Percentiles rank a stretch among this genome's conserved stretches.
phyloP scores from a whole-genome alignment of 495 filamentous ascomycete genomes.

The Lentithecium fluviatile region DNA sequence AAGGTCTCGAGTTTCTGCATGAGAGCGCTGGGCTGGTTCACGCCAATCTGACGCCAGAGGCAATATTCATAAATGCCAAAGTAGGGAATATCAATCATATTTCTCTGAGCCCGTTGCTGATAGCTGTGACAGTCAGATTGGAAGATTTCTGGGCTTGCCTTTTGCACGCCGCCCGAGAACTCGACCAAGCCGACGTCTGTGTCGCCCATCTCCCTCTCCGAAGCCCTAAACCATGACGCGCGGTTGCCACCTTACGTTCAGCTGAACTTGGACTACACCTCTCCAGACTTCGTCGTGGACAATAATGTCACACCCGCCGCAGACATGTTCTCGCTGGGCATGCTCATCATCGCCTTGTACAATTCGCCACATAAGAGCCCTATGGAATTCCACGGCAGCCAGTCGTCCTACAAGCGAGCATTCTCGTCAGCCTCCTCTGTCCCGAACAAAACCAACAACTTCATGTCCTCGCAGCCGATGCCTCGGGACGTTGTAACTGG shows the following conservation, averaged over 20 bases:
- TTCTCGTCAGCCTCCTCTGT: slow-evolving; percentile 72
- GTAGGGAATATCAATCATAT: slow-evolving; percentile 45
- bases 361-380: slow-evolving; percentile 90
- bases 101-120: slow-evolving; percentile 16
- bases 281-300: slow-evolving; percentile 90
- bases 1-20: slow-evolving; percentile 93
- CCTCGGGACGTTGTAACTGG: slow-evolving; percentile 72
- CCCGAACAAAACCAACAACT: slow-evolving; percentile 78
- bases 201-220: slow-evolving; percentile 73
- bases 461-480: slow-evolving; percentile 71
- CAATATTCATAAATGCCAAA: slow-evolving; percentile 93
- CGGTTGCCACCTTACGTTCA: slow-evolving; percentile 80
- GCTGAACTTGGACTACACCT: slow-evolving; percentile 86
- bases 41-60: slow-evolving; percentile 90
- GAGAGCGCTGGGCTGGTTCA: slow-evolving; percentile 94
- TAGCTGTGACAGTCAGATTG: slow-evolving; percentile 72
- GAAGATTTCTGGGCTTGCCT: slow-evolving; percentile 94
- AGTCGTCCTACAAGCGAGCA: slow-evolving; percentile 77
- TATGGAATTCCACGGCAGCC: slow-evolving; percentile 72
- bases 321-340: slow-evolving; percentile 90
- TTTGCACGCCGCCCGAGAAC: slow-evolving; percentile 72
- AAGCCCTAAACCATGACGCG: slow-evolving; percentile 82
- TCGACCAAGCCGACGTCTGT: slow-evolving; percentile 68
- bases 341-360: slow-evolving; percentile 85
- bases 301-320: slow-evolving; percentile 73